These are phyloP conservation scores for Suillus variegatus DNA, from an alignment of 768 basidiomycete species.

Conservation along the genomic window DNA sequence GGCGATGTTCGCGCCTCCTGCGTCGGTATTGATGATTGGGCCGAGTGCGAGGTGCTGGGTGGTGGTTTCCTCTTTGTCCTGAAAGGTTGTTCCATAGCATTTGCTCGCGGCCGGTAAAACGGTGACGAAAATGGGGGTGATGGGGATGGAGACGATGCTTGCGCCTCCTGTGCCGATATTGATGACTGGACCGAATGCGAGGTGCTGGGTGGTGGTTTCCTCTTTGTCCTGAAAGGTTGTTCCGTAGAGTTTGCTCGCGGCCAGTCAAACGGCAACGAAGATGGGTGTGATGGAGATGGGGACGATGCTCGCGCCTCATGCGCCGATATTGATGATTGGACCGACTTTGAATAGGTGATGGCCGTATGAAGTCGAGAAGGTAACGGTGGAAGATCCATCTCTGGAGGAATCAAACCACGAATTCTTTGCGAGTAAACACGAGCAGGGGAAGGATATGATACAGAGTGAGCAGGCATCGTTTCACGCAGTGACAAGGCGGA, in stretches of 20 bases:
- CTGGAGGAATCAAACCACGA: constrained; percentile 15
- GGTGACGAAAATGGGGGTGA: constrained; percentile 40
- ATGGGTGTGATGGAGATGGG: constrained; percentile 35
- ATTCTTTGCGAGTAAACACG: constrained; percentile 11
- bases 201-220: constrained; percentile 14
- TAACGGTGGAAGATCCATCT: constrained; percentile 12
- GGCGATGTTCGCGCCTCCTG: constrained; percentile 14
- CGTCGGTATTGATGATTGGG: constrained; percentile 21
- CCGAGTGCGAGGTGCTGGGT: constrained; percentile 21
- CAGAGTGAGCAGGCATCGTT: constrained; percentile 23
- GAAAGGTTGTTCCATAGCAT: constrained; percentile 33
- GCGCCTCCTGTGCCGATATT: constrained; percentile 14
- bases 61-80: constrained; percentile 15
- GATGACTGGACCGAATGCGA: constrained; percentile 27
- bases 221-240: constrained; percentile 22
- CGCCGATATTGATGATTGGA: constrained; percentile 21
- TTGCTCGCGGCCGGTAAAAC: constrained; percentile 55
- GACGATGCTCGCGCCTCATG: constrained; percentile 14
- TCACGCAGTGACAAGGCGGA: constrained; percentile 22
- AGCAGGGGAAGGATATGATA: constrained; percentile 20
- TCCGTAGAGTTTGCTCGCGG: constrained; percentile 44
- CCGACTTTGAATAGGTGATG: constrained; percentile 34
- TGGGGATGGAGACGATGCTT: constrained; percentile 32
- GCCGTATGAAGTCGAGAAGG: constrained; percentile 22
- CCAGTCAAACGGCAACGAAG: constrained; percentile 55